These are phyloP conservation scores for Floccularia luteovirens DNA, from an alignment of 768 basidiomycete species.

Conservation along the genomic window DNA sequence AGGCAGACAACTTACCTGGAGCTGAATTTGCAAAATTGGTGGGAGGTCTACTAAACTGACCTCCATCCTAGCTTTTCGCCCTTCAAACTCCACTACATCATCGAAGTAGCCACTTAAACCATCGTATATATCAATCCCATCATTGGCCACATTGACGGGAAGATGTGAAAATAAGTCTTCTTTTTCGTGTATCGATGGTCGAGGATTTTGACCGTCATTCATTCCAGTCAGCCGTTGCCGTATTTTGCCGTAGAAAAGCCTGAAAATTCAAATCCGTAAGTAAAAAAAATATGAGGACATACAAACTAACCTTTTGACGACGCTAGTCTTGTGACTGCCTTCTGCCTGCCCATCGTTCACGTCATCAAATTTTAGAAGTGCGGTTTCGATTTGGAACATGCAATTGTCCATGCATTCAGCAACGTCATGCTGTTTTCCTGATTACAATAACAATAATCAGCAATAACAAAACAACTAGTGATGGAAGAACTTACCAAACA, in stretches of 20 bases:
- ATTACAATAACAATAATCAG: slow-evolving; percentile 9
- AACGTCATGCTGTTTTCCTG: slow-evolving; percentile 95
- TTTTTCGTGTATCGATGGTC: slow-evolving; percentile 67
- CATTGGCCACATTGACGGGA: slow-evolving; percentile 87
- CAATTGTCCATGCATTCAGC: slow-evolving; percentile 99
- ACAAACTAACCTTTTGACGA: slow-evolving; percentile 67
- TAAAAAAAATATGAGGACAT: neutral
- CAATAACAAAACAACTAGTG: neutral
- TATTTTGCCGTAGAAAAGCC: slow-evolving; percentile 84
- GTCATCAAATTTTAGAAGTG: slow-evolving; percentile 67
- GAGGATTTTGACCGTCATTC: slow-evolving; percentile 26
- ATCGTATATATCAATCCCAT: slow-evolving; percentile 89
- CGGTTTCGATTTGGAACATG: slow-evolving; percentile 97
- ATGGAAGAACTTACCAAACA: slow-evolving; percentile 60
- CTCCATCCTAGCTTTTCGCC: slow-evolving; percentile 82
- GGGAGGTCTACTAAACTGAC: slow-evolving; percentile 82
- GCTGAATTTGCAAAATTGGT: slow-evolving; percentile 88
- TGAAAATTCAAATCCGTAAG: slow-evolving; percentile 9
- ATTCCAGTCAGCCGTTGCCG: slow-evolving; percentile 42
- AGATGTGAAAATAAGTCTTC: slow-evolving; percentile 92
- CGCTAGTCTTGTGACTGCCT: slow-evolving; percentile 56
- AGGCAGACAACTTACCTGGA: slow-evolving; percentile 55
- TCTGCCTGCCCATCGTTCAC: slow-evolving; percentile 31
- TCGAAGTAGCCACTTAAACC: slow-evolving; percentile 90
- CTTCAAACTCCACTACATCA: slow-evolving; percentile 81